Conservation (phyloP, 2,329 filamentous ascomycete species). For the Salinomyces thailandicus region DNA sequence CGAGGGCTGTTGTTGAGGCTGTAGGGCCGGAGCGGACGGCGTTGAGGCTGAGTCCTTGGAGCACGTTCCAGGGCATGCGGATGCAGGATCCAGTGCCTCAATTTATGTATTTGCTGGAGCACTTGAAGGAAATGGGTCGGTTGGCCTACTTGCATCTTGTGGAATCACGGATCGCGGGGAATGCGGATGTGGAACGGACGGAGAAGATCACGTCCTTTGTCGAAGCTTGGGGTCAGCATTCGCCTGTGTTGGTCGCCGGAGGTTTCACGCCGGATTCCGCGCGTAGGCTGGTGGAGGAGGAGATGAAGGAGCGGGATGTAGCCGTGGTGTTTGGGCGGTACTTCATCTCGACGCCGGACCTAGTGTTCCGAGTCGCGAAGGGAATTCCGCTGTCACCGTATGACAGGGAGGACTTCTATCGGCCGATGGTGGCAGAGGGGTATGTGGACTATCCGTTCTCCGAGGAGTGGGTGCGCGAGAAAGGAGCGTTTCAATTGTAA, state of each 20-base stretch:
- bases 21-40: conserved; percentile 44
- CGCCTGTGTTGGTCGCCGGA: conserved; percentile 41
- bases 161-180: conserved; percentile 45
- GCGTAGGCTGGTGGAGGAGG: conserved; percentile 20
- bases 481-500: conserved; percentile 3
- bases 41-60: conserved; percentile 41
- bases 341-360: conserved; percentile 41
- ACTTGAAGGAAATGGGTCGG: conserved; percentile 41
- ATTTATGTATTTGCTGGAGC: conserved; percentile 47
- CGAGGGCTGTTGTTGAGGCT: conserved; percentile 40
- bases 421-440: conserved; percentile 25
- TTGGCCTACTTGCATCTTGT: conserved; percentile 54
- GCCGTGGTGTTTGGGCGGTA: conserved; percentile 39
- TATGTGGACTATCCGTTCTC: conserved; percentile 33
- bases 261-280: conserved; percentile 32
- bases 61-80: conserved; percentile 50
- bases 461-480: conserved; percentile 10
- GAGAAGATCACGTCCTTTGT: conserved; percentile 37
- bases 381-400: conserved; percentile 35
- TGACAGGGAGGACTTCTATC: conserved; percentile 36
- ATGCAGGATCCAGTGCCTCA: conserved; percentile 54
- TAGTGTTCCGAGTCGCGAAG: conserved; percentile 35
- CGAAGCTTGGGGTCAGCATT: conserved; percentile 34
- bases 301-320: conserved; percentile 33
- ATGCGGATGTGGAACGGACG: conserved; percentile 30